A percentile compares a stretch with the other conserved stretches of the same genome.
Conservation (phyloP, 2,329 filamentous ascomycete genomes). For the Geoglossum cookeanum region DNA sequence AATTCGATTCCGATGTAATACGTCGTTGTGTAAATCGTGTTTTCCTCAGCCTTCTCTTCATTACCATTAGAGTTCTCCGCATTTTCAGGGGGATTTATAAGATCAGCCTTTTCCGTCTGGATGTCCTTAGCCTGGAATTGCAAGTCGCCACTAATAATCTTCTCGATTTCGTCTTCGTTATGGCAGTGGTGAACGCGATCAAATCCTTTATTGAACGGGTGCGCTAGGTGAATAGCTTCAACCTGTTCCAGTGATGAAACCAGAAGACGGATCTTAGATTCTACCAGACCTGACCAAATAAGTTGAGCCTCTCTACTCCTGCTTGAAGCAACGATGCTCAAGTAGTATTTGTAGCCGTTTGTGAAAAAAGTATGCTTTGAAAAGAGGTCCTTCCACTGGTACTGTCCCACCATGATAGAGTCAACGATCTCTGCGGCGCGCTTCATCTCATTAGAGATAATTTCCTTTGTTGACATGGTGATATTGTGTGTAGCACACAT, state of each 20-base stretch:
- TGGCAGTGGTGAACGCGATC: slow-evolving; percentile 59
- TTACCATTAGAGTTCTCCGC: slow-evolving; percentile 19
- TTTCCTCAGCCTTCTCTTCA: slow-evolving; percentile 15
- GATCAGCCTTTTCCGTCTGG: slow-evolving; percentile 32
- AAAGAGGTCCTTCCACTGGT: slow-evolving; percentile 76
- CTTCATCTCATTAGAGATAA: slow-evolving; percentile 68
- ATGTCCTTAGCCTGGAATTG: slow-evolving; percentile 40
- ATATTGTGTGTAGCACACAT: slow-evolving; percentile 98
- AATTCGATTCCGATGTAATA: slow-evolving; percentile 86
- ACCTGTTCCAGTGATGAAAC: slow-evolving; percentile 70
- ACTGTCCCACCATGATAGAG: slow-evolving; percentile 57
- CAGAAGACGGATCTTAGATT: slow-evolving; percentile 78
- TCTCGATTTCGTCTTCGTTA: slow-evolving; percentile 39
- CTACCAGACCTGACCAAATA: slow-evolving; percentile 77
- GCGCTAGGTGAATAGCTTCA: slow-evolving; percentile 60
- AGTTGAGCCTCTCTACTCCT: slow-evolving; percentile 69
- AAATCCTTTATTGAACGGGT: slow-evolving; percentile 85
- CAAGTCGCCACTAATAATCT: slow-evolving; percentile 41
- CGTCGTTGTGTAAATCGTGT: slow-evolving; percentile 60
- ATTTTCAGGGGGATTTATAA: slow-evolving; percentile 27
- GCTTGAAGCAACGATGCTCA: slow-evolving; percentile 69
- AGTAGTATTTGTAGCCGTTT: slow-evolving; percentile 82
- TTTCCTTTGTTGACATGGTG: slow-evolving; percentile 61
- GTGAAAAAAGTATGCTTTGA: slow-evolving; percentile 87
- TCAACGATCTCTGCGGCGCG: slow-evolving; percentile 60